These are phyloP conservation scores for Eutrema yunnanense DNA, from an alignment of 345 rosid species.

Conservation along the genomic window DNA sequence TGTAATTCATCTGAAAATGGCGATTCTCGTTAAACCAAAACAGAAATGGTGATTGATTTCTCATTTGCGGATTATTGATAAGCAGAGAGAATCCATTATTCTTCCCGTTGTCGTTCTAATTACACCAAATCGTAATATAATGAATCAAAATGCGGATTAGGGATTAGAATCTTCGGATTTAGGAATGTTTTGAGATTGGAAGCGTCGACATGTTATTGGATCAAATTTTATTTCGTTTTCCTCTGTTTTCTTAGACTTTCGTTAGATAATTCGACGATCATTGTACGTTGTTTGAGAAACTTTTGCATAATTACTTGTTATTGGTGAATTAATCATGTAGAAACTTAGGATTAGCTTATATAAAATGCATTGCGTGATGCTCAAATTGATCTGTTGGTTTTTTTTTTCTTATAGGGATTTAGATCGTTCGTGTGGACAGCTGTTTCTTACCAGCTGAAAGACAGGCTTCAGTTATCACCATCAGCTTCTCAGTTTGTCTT, in stretches of 20 bases:
- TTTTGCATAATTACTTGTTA: not conserved
- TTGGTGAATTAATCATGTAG: not conserved
- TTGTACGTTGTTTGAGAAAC: not conserved
- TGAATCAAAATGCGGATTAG: not conserved
- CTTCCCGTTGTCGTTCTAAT: no score
- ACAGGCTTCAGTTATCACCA: constrained; percentile 80
- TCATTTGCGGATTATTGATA: not conserved
- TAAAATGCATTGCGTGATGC: not conserved
- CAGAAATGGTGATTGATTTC: not conserved
- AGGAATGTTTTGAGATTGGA: not conserved
- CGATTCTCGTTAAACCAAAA: not conserved
- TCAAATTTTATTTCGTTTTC: not conserved
- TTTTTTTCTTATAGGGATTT: constrained; percentile 59
- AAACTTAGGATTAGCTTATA: not conserved
- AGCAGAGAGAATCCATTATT: not conserved
- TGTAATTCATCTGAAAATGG: not conserved
- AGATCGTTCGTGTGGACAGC: constrained; percentile 98
- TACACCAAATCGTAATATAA: not conserved
- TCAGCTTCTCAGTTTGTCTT: constrained; percentile 88
- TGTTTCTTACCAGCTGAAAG: constrained; percentile 93
- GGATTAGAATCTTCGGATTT: not conserved
- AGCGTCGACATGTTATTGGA: not conserved
- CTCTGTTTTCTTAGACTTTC: constrained; percentile 2
- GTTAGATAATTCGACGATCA: not conserved
- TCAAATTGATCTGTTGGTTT: not conserved